A percentile compares a stretch with the other conserved stretches of the same genome.
Evolutionary conservation across 495 filamentous ascomycete species (phyloP).

Genomic region (Aspergillus wentii): DNA sequence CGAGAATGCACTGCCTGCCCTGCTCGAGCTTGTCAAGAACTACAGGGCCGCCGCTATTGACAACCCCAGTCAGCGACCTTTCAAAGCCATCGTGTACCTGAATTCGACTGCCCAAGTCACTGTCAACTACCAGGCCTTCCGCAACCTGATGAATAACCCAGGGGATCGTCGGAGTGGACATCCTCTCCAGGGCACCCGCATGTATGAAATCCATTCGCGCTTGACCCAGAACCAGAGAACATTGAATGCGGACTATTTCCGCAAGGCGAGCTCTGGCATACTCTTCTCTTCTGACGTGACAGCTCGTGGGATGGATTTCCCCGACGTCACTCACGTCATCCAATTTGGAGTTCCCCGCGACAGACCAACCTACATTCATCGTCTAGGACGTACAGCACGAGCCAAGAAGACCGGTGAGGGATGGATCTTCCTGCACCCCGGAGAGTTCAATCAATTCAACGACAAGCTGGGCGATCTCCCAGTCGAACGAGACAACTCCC

Average conservation of each 20-base stretch:
- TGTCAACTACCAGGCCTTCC: constrained; percentile 58
- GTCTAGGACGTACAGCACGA: constrained; percentile 67
- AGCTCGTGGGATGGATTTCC: constrained; percentile 84
- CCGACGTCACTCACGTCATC: constrained; percentile 66
- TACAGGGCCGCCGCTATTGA: constrained; percentile 35
- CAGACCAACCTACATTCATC: constrained; percentile 68
- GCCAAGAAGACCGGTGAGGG: constrained; percentile 76
- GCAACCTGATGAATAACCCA: constrained; percentile 34
- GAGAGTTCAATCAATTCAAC: constrained; percentile 49
- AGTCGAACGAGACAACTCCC: constrained; percentile 50
- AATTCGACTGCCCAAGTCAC: constrained; percentile 68
- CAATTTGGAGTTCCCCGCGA: constrained; percentile 60
- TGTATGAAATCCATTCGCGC: constrained; percentile 74
- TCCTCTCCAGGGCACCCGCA: constrained; percentile 38
- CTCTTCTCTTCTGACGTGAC: constrained; percentile 93
- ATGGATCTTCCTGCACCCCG: constrained; percentile 64
- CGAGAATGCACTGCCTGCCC: constrained; percentile 70
- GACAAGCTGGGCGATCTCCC: constrained; percentile 56
- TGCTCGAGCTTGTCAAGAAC: constrained; percentile 68
- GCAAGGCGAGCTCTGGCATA: constrained; percentile 55
- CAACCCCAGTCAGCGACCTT: constrained; percentile 48
- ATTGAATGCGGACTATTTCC: constrained; percentile 65
- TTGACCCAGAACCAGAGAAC: constrained; percentile 69
- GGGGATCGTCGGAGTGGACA: constrained; percentile 22
- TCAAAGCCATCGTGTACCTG: constrained; percentile 93